Conservation (phyloP, 805 yeast species). For the Wickerhamia fluorescens region DNA sequence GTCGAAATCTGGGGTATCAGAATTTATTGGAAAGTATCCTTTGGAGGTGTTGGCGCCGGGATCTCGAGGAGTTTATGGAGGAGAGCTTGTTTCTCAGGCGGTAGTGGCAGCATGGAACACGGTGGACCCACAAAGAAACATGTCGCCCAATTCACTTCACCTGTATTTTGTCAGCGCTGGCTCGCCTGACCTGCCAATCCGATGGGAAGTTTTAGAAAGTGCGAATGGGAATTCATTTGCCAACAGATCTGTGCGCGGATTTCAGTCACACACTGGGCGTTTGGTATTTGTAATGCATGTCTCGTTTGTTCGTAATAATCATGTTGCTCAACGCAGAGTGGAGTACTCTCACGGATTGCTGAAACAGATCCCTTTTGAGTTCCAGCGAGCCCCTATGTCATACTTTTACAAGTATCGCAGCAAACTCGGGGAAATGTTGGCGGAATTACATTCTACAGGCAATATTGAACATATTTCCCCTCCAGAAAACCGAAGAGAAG, state of each 20-base stretch:
- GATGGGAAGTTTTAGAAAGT: conserved; percentile 17
- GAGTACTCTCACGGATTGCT: not conserved
- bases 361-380: conserved; percentile 4
- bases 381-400: conserved; percentile 5
- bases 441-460: conserved; percentile 22
- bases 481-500: conserved; percentile 6
- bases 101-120: conserved; percentile 23
- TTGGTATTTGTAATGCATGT: conserved; percentile 17
- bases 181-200: conserved; percentile 11
- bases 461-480: conserved; percentile 22
- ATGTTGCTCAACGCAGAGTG: not conserved
- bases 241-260: conserved; percentile 17
- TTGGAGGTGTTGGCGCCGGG: conserved; percentile 15
- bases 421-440: conserved; percentile 8
- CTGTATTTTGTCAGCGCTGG: conserved; percentile 24
- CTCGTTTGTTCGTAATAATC: conserved; percentile 17
- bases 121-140: conserved; percentile 11
- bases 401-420: conserved; percentile 7
- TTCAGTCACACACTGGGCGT: conserved; percentile 11
- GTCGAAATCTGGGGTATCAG: no score
- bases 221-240: conserved; percentile 19
- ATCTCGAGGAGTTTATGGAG: conserved; percentile 23
- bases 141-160: conserved; percentile 22
- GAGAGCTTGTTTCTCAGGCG: conserved; percentile 21
- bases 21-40: conserved; percentile 17